Evolutionary conservation across 2,329 filamentous ascomycete species (phyloP).

Genomic region (Cytospora leucostoma): DNA sequence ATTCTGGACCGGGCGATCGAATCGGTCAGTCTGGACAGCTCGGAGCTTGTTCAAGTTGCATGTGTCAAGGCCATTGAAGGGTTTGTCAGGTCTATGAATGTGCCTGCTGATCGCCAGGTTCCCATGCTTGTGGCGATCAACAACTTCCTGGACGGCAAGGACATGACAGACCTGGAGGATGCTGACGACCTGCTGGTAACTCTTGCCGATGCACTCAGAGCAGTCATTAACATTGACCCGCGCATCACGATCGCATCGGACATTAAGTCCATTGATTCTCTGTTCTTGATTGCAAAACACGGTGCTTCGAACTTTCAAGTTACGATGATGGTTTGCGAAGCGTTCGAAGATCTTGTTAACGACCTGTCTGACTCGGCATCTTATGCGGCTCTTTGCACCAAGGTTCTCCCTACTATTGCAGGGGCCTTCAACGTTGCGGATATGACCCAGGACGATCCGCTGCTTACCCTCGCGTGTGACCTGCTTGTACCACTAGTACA

Average conservation of each 20-base stretch:
- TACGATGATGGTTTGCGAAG: conserved; percentile 82
- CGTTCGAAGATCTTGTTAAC: conserved; percentile 84
- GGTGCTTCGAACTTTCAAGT: conserved; percentile 90
- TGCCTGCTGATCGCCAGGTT: conserved; percentile 58
- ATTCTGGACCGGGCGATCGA: conserved; percentile 74
- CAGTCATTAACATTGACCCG: conserved; percentile 79
- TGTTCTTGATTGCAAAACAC: conserved; percentile 87
- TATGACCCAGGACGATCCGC: conserved; percentile 78
- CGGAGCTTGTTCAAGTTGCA: conserved; percentile 88
- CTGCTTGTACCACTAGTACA: conserved; percentile 79
- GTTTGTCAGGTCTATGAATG: conserved; percentile 57
- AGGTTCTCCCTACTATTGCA: conserved; percentile 83
- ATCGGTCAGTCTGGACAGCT: conserved; percentile 72
- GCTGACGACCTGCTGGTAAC: conserved; percentile 91
- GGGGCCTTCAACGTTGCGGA: conserved; percentile 87
- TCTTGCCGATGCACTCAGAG: conserved; percentile 80
- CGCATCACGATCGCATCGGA: conserved; percentile 71
- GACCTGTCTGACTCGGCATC: conserved; percentile 66
- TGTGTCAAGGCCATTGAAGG: conserved; percentile 84
- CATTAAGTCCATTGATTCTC: conserved; percentile 73
- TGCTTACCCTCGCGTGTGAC: conserved; percentile 79
- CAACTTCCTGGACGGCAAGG: conserved; percentile 76
- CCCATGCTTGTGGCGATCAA: conserved; percentile 64
- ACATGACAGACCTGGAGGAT: conserved; percentile 80
- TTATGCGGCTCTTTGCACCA: conserved; percentile 78